phyloP scores from a whole-genome alignment of 2,329 filamentous ascomycete species.

The Fusarium haematococcum region DNA sequence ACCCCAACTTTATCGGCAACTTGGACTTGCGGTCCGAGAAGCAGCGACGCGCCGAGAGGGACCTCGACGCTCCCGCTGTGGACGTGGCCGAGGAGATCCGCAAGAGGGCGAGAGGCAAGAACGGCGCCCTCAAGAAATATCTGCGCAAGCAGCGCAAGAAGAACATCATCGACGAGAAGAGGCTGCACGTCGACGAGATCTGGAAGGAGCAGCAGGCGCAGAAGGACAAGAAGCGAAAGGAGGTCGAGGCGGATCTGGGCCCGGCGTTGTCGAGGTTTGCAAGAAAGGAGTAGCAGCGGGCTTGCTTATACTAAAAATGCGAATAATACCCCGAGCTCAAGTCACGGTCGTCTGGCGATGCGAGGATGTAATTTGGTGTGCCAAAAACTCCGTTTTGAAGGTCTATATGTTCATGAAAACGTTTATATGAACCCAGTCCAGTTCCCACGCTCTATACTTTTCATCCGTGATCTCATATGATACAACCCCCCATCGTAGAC shows the following conservation, averaged over 20 bases:
- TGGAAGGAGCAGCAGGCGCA: constrained; percentile 78
- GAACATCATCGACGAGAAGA: constrained; percentile 97
- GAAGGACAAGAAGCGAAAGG: constrained; percentile 70
- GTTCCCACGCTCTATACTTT: constrained; percentile 17
- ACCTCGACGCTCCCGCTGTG: constrained; percentile 76
- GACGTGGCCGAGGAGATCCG: constrained; percentile 71
- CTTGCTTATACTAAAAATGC: constrained; percentile 27
- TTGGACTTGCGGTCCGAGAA: constrained; percentile 85
- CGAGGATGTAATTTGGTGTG: constrained; percentile 1
- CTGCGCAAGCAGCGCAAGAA: constrained; percentile 90
- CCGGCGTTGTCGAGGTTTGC: constrained; percentile 90
- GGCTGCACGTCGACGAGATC: constrained; percentile 85
- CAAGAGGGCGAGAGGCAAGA: constrained; percentile 89
- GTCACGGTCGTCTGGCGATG: neutral
- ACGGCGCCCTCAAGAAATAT: constrained; percentile 87
- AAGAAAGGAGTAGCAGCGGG: constrained; percentile 66
- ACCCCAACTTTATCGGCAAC: constrained; percentile 91
- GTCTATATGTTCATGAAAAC: constrained; percentile 26
- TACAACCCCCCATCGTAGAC: neutral
- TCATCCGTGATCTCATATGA: constrained; percentile 10
- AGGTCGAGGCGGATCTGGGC: constrained; percentile 80
- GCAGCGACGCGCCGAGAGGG: constrained; percentile 80
- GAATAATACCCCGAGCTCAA: constrained; percentile 44
- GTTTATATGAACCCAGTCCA: constrained; percentile 26
- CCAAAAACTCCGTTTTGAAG: constrained; percentile 16